These are phyloP conservation scores for Neonectria faginata DNA, from an alignment of 2,329 filamentous ascomycete species.

Conservation along the genomic window DNA sequence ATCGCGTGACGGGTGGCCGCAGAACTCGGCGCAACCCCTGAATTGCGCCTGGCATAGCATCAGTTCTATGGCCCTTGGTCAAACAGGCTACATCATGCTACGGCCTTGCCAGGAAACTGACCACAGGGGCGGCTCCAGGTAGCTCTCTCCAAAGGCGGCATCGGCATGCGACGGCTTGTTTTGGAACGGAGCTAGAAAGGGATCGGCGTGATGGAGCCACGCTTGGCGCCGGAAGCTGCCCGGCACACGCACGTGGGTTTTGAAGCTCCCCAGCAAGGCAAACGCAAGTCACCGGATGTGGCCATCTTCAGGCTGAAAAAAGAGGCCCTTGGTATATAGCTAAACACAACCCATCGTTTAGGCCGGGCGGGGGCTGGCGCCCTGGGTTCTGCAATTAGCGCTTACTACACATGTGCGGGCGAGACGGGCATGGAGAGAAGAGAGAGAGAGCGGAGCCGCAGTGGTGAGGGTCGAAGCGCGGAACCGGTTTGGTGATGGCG, in stretches of 20 bases:
- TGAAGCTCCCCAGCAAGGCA: neutral
- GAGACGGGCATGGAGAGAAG: neutral
- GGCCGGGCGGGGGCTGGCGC: neutral
- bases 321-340: neutral
- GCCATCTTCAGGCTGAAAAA: neutral
- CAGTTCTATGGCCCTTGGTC: neutral
- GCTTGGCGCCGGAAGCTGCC: neutral
- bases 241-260: neutral
- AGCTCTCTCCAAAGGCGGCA: neutral
- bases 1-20: neutral
- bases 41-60: neutral
- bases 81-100: neutral
- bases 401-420: slow-evolving; percentile 82
- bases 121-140: neutral
- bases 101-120: neutral
- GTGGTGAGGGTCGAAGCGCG: neutral
- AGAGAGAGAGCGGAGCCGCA: slow-evolving; percentile 19
- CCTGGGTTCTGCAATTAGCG: slow-evolving; percentile 64
- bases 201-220: neutral
- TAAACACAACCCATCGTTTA: neutral
- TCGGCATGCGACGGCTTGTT: neutral
- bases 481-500: slow-evolving; percentile 6
- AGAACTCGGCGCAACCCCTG: neutral
- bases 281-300: neutral
- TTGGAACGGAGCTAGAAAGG: slow-evolving; percentile 1